Base-by-base conservation (phyloP, 1,284 basidiomycete genomes). In the Apiotrichum gamsii region DNA sequence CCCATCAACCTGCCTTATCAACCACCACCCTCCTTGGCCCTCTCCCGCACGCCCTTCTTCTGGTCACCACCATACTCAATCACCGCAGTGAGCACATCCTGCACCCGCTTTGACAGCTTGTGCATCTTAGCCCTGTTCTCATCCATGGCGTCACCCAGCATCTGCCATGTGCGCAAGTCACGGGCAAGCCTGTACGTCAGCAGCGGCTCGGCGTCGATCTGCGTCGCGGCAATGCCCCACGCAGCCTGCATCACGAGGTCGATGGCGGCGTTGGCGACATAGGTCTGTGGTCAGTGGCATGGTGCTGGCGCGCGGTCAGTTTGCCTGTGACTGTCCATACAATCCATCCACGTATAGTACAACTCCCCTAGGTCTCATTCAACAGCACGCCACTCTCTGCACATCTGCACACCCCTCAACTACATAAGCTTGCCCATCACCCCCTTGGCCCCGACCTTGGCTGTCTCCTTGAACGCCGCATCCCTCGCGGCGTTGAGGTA, bases 121-220 rank as follows among this genome's bases (percentile, higher is more conserved):
- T 16, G 39, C 23, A 56, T 39, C 34, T 56, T 49, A 15, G 31
- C 29, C 19, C 61, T 38, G 40, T 53, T 51, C 14, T 45, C 40
- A 28, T 54, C 35, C 32, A 61, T 54, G 1, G 61, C 59, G 49
- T 73, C 69, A 9, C 25, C 32, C 21, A 73, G 54, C 20, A 62
- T 41, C 21, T 47, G 30, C 32, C 54, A 70, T 8, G 71, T 73
- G 5, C 70, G 52, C n/a, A 65, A 52, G 52, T 73, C 71, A 20
- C 71, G 51, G 1, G 71, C 70, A 39, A 73, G 72, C 0, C 69
- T 71, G 47, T 72, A 67, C 11, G 71, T 72, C 69, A n/a, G n/a
- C n/a, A n/a, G n/a, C 20, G 49, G 40, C n/a, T 69, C 64, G 15
- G 53, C 52, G 10, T 49, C 59, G 16, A 67, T 47, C 41, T 68